These are phyloP conservation scores for Echium plantagineum DNA, from an alignment of 257 asterid species.

Conservation along the genomic window DNA sequence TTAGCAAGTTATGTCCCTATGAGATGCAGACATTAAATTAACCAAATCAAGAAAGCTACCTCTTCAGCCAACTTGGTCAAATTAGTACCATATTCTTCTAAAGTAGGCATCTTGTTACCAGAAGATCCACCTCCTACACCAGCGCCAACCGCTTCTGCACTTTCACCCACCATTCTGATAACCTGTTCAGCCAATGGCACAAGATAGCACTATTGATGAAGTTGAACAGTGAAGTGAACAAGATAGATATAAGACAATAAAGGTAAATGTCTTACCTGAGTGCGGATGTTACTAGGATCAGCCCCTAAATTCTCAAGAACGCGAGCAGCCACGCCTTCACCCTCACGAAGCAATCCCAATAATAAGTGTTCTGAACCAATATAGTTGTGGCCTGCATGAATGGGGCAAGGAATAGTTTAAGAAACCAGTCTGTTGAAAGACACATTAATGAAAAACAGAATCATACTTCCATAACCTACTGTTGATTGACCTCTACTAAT, in stretches of 20 bases:
- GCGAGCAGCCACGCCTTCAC: conserved; percentile 98
- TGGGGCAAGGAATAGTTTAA: background rate
- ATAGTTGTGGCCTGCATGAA: conserved; percentile 79
- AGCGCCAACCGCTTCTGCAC: conserved; percentile 38
- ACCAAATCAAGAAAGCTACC: conserved; percentile 4
- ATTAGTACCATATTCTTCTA: conserved; percentile 23
- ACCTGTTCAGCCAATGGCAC: conserved; percentile 18
- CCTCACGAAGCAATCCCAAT: conserved; percentile 92
- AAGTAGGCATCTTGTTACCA: conserved; percentile 37
- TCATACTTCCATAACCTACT: background rate
- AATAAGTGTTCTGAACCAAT: conserved; percentile 98
- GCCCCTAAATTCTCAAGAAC: conserved; percentile 96
- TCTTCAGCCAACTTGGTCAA: conserved; percentile 21
- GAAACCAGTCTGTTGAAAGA: background rate
- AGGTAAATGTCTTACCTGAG: conserved; percentile 45
- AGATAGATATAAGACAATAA: conserved; percentile 1
- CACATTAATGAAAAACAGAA: background rate
- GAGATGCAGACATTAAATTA: background rate
- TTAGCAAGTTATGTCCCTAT: background rate
- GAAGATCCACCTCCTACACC: conserved; percentile 36
- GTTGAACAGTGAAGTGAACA: background rate
- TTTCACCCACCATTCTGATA: conserved; percentile 46
- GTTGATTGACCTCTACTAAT: background rate
- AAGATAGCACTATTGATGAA: background rate
- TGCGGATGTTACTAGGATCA: conserved; percentile 82